These are phyloP conservation scores for Trichophyton benhamiae DNA, from an alignment of 2,329 filamentous ascomycete genomes.

Conservation along the genomic window DNA sequence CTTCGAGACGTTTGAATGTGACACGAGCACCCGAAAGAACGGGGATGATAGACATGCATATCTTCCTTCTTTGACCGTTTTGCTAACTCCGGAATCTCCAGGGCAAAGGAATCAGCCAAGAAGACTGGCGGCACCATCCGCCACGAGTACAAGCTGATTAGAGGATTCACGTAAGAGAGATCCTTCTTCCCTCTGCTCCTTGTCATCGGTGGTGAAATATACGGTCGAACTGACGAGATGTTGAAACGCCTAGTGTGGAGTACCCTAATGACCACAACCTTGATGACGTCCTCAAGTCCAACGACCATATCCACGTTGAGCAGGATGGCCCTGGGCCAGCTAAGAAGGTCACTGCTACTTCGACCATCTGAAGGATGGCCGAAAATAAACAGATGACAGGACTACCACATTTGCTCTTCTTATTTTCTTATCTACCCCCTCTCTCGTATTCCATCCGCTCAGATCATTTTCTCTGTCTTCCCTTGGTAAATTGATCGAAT, in stretches of 20 bases:
- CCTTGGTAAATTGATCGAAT: not conserved
- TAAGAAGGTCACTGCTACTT: slow-evolving; percentile 34
- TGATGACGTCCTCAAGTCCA: slow-evolving; percentile 51
- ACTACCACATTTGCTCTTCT: not conserved
- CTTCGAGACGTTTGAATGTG: not conserved
- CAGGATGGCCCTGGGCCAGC: slow-evolving; percentile 56
- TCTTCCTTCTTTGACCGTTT: slow-evolving; percentile 7
- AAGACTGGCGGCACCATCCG: slow-evolving; percentile 72
- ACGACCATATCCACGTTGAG: slow-evolving; percentile 71
- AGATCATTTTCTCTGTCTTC: not conserved
- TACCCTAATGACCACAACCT: slow-evolving; percentile 49
- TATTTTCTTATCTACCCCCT: not conserved
- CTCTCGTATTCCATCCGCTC: slow-evolving; percentile 1
- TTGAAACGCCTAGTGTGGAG: slow-evolving; percentile 48
- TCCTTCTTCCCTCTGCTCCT: not conserved
- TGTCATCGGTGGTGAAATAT: not conserved
- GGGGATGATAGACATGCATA: not conserved
- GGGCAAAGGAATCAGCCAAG: slow-evolving; percentile 62
- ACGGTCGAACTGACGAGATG: not conserved
- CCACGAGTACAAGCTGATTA: slow-evolving; percentile 76
- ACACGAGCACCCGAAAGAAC: not conserved
- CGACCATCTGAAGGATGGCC: not conserved
- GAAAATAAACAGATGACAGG: not conserved
- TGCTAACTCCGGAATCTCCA: slow-evolving; percentile 24
- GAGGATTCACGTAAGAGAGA: slow-evolving; percentile 65